Evolutionary conservation across 106 monocot species (phyloP), one percentile per base, ranked within the genome.

Genomic region (Acorus gramineus): DNA sequence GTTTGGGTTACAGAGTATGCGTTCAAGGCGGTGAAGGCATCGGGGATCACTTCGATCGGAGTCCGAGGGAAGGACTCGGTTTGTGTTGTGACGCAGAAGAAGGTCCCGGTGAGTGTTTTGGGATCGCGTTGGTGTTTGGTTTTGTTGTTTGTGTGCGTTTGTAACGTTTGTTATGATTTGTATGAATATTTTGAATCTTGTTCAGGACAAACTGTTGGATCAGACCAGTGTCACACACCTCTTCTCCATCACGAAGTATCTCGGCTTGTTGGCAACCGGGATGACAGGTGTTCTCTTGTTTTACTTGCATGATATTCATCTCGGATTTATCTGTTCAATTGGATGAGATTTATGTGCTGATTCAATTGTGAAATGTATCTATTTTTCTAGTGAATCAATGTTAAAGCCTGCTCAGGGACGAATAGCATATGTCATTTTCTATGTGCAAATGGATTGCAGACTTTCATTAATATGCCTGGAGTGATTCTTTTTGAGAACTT

Each of bases 81-180:
- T 44, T 87, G 87, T 45, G 87, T 87, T 46, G 87, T 87, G n/a
- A 87, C 87, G 6, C 87, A 87, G 78, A 87, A 87, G 80, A 87
- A 87, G 66, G 87, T 87, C 44, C 87, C 87, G 80, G 87, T 87
- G 71, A 69, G 84, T 67, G 48, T 47, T 56, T 52, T 28, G 28
- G 28, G 28, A 28, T 28, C 28, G 28, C 28, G 28, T 28, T 28
- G 28, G 28, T 28, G 28, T 47, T 64, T 48, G 2, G 3, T 10
- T 73, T 5, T 11, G 53, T 70, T 66, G n/a, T 44, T 13, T 44
- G 6, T 63, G 6, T 47, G 6, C 4, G 47, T 3, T 48, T 64
- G 9, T 14, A 46, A 14, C n/a, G 44, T 42, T 8, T 44, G 44
- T 10, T 6, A 47, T 57, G 49, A 44, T 73, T 55, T 4, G 11